These are phyloP conservation scores for Tricholoma furcatifolium DNA, from an alignment of 768 basidiomycete genomes.

Conservation along the genomic window DNA sequence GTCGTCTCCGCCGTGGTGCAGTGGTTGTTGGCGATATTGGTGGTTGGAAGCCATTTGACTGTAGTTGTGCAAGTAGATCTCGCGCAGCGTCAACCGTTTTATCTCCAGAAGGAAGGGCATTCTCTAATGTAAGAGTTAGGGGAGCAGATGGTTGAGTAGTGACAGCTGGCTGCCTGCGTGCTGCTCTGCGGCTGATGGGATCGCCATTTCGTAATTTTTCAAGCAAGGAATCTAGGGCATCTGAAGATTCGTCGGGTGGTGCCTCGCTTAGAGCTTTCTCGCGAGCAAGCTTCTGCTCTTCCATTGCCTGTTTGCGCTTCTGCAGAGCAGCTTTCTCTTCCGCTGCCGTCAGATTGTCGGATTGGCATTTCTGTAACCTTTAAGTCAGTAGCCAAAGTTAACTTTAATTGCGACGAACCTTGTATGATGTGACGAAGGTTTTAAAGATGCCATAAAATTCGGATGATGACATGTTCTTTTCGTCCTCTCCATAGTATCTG, in stretches of 20 bases:
- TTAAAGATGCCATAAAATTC: conserved; percentile 98
- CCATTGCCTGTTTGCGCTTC: conserved; percentile 65
- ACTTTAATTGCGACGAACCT: conserved; percentile 39
- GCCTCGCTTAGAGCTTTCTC: conserved; percentile 45
- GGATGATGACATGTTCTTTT: conserved; percentile 77
- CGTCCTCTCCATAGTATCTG: conserved; percentile 92
- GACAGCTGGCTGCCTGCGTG: conserved; percentile 46
- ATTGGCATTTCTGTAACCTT: conserved; percentile 76
- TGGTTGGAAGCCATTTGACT: conserved; percentile 65
- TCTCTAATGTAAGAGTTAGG: conserved; percentile 33
- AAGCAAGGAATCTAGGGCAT: conserved; percentile 71
- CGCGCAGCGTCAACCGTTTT: conserved; percentile 54
- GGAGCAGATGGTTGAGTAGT: conserved; percentile 33
- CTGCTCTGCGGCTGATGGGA: conserved; percentile 53
- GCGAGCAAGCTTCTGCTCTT: conserved; percentile 58
- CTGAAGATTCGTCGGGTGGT: conserved; percentile 46
- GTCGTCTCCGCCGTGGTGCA: conserved; percentile 38
- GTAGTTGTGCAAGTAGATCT: conserved; percentile 72
- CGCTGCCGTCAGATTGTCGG: conserved; percentile 70
- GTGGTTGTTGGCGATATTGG: conserved; percentile 48
- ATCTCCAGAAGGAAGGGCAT: conserved; percentile 27
- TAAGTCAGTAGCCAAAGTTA: neutral
- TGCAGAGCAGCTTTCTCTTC: conserved; percentile 70
- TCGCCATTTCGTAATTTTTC: conserved; percentile 73
- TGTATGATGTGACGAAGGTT: conserved; percentile 93